These are phyloP conservation scores for Penicillium coprophilum DNA, from an alignment of 495 filamentous ascomycete species.

Conservation along the genomic window DNA sequence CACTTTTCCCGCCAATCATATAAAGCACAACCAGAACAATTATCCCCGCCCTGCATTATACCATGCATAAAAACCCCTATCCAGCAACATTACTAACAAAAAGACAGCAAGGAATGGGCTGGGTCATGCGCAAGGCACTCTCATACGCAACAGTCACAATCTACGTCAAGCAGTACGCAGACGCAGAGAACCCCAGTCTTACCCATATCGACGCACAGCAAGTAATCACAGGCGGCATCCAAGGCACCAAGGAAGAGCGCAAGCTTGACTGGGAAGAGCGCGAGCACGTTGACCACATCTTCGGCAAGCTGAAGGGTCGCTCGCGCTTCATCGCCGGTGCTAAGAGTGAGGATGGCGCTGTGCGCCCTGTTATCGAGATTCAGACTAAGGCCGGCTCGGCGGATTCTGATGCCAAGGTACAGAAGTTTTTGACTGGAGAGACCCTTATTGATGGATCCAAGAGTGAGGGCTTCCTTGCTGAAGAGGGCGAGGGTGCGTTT, in stretches of 20 bases:
- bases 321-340: slow-evolving; percentile 52
- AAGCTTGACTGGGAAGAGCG: slow-evolving; percentile 68
- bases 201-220: slow-evolving; percentile 83
- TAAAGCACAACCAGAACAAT: neutral
- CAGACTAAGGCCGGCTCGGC: slow-evolving; percentile 35
- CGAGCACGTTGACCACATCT: slow-evolving; percentile 76
- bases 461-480: slow-evolving; percentile 39
- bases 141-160: slow-evolving; percentile 70
- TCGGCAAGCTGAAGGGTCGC: slow-evolving; percentile 67
- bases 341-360: slow-evolving; percentile 35
- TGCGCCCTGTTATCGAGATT: slow-evolving; percentile 37
- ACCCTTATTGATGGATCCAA: slow-evolving; percentile 37
- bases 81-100: slow-evolving; percentile 16
- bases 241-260: slow-evolving; percentile 69
- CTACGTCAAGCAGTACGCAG: slow-evolving; percentile 60
- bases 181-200: slow-evolving; percentile 40
- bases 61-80: neutral
- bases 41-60: neutral
- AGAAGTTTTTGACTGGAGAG: slow-evolving; percentile 46
- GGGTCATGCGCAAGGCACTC: slow-evolving; percentile 77
- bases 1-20: neutral
- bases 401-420: slow-evolving; percentile 46
- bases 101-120: slow-evolving; percentile 73
- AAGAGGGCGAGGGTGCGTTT: slow-evolving; percentile 42
- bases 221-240: slow-evolving; percentile 70